phyloP scores from a whole-genome alignment of 2,329 filamentous ascomycete species.

The Pseudogymnoascus sp. region DNA sequence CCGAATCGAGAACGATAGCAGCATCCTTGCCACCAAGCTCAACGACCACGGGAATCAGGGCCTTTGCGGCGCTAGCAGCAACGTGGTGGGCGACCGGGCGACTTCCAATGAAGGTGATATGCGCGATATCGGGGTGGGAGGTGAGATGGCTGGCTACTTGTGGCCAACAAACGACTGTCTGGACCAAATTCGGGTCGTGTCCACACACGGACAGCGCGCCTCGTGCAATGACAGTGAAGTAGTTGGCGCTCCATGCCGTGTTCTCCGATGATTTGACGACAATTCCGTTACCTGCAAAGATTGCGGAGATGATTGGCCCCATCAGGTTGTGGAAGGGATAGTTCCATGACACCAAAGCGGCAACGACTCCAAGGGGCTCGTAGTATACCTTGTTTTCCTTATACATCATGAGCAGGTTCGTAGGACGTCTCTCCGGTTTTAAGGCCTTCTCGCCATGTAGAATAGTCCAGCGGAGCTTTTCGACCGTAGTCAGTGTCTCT shows the following conservation, averaged over 20 bases:
- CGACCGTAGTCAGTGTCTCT: constrained; percentile 86
- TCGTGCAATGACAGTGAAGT: constrained; percentile 72
- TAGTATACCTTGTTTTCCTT: constrained; percentile 87
- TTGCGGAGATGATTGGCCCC: constrained; percentile 77
- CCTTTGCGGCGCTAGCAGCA: constrained; percentile 73
- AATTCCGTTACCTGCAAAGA: constrained; percentile 87
- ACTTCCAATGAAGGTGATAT: constrained; percentile 95
- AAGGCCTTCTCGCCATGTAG: constrained; percentile 80
- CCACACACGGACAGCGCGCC: constrained; percentile 75
- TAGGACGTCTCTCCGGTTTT: constrained; percentile 62
- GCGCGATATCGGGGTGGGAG: constrained; percentile 72
- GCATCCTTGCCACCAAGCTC: constrained; percentile 96
- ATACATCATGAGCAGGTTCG: constrained; percentile 89
- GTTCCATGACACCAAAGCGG: constrained; percentile 94
- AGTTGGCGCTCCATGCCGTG: constrained; percentile 83
- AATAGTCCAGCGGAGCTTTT: constrained; percentile 93
- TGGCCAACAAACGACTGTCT: constrained; percentile 83
- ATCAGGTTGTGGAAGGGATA: constrained; percentile 94
- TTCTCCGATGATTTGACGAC: constrained; percentile 92
- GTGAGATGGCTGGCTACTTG: constrained; percentile 72
- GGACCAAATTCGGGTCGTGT: constrained; percentile 71
- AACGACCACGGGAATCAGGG: constrained; percentile 78
- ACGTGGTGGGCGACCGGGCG: constrained; percentile 80
- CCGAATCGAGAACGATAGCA: constrained; percentile 77
- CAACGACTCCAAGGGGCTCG: constrained; percentile 86